A percentile compares a stretch with the other conserved stretches of the same genome.
Evolutionary conservation across 768 basidiomycete genomes (phyloP).

Genomic region (Lactarius quietus): DNA sequence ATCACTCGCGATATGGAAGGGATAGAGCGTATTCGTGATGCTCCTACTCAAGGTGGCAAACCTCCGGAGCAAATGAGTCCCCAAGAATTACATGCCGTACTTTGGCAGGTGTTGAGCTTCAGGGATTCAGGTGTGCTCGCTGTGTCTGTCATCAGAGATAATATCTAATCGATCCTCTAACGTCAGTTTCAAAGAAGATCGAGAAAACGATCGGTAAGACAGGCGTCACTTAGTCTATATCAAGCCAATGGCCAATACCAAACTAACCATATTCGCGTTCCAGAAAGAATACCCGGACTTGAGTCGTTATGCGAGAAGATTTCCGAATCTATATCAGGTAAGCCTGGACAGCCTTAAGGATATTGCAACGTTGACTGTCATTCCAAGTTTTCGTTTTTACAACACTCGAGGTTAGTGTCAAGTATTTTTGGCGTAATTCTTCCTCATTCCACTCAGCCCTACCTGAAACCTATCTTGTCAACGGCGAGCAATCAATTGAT

Average conservation of each 20-base stretch:
- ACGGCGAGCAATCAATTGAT: conserved; percentile 61
- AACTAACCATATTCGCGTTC: not conserved
- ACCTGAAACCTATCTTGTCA: conserved; percentile 74
- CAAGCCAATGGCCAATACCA: not conserved
- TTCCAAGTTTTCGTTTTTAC: conserved; percentile 74
- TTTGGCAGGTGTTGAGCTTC: conserved; percentile 87
- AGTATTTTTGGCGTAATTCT: not conserved
- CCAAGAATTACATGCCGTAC: conserved; percentile 75
- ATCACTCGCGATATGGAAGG: conserved; percentile 67
- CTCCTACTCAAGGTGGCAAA: conserved; percentile 51
- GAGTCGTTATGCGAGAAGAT: conserved; percentile 72
- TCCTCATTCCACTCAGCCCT: conserved; percentile 46
- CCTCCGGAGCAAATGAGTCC: conserved; percentile 80
- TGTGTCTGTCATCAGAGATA: conserved; percentile 2
- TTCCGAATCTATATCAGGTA: conserved; percentile 64
- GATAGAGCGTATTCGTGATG: conserved; percentile 52
- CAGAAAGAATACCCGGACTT: conserved; percentile 84
- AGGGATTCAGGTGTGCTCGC: conserved; percentile 61
- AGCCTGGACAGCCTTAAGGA: not conserved
- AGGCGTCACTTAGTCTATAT: not conserved
- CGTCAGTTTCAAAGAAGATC: conserved; percentile 70
- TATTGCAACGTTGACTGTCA: not conserved
- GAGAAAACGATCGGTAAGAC: conserved; percentile 60
- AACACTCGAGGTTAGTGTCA: conserved; percentile 62
- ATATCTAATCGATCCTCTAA: not conserved